Base-by-base conservation (phyloP, 768 basidiomycete species). In the Leccinum disarticulatum region DNA sequence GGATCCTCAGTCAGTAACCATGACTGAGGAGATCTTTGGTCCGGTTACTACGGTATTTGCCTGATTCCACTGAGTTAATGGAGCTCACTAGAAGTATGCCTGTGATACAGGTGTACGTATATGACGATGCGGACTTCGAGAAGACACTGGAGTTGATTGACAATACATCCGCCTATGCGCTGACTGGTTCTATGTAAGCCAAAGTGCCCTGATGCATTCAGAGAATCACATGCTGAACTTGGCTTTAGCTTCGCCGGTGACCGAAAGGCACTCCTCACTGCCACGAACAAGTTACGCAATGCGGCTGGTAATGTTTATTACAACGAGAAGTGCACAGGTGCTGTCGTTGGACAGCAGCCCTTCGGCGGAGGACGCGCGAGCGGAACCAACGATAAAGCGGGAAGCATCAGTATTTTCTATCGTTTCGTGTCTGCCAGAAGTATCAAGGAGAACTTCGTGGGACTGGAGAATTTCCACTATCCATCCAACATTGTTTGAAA, bases 341-440 rank as follows among this genome's bases (percentile, higher is more conserved):
- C 94, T n/a, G 91, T 93, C 52, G 94, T 98, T 36, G 96, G 95
- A 9, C 95, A 98, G 73, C 95, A 99, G 76, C 96, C 97, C 11
- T 99, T 99, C 71, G 97, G 97, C 52, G 97, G 97, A 31, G 92
- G 87, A 2, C 86, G 95, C 38, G 91, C 83, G 33, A 93, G 90
- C 70, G 96, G 97, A 30, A 99, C 96, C 62, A 98, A 98, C 79
- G 97, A 98, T 76, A 99, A 98, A 78, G 94, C 95, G 1, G 97
- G 91, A 25, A 93, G 91, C 62, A 84, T 92, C 61, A 79, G 74
- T 52, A 83, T 89, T 68, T 88, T 85, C 76, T 86, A 85, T 75
- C 81, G 95, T 57, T 93, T 95, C 75, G 85, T 96, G 61, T 87
- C 87, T 57, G 87, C 91, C 54, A 82, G 97, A 70, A 93, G 88